These are phyloP conservation scores for Hymenoscyphus fructigenus DNA, from an alignment of 2,329 filamentous ascomycete genomes.

Conservation along the genomic window DNA sequence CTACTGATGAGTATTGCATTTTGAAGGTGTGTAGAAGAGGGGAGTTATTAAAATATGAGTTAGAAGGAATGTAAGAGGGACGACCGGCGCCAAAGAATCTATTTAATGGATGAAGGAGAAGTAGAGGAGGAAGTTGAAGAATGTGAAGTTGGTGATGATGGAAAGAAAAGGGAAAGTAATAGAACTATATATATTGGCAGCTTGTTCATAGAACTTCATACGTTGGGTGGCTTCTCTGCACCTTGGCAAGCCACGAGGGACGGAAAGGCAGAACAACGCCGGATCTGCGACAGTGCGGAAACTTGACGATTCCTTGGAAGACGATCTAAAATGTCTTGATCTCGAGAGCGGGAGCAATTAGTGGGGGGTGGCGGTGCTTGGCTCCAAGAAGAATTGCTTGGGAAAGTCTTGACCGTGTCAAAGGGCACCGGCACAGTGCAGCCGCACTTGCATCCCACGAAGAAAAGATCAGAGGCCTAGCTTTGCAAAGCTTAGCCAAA, in stretches of 20 bases:
- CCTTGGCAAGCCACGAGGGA: background rate
- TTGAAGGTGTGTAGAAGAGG: slow-evolving; percentile 27
- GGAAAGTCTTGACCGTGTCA: background rate
- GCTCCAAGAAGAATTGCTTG: background rate
- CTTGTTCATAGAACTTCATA: background rate
- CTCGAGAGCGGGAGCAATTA: background rate
- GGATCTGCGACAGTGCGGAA: background rate
- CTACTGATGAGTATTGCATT: slow-evolving; percentile 45
- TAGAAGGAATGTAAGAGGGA: background rate
- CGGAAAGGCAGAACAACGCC: background rate
- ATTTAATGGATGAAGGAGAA: background rate
- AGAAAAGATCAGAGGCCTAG: background rate
- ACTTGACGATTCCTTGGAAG: background rate
- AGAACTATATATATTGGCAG: background rate
- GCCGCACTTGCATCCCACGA: background rate
- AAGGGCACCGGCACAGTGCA: background rate
- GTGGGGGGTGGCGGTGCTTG: background rate
- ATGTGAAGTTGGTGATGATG: background rate
- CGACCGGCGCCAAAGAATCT: background rate
- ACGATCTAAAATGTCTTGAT: background rate
- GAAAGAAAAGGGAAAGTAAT: background rate
- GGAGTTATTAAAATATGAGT: background rate
- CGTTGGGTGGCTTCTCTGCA: background rate
- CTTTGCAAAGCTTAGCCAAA: background rate
- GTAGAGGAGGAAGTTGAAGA: background rate